A percentile compares a stretch with the other conserved stretches of the same genome.
phyloP scores from a whole-genome alignment of 495 filamentous ascomycete species.

The Saxophila tyrrhenica region DNA sequence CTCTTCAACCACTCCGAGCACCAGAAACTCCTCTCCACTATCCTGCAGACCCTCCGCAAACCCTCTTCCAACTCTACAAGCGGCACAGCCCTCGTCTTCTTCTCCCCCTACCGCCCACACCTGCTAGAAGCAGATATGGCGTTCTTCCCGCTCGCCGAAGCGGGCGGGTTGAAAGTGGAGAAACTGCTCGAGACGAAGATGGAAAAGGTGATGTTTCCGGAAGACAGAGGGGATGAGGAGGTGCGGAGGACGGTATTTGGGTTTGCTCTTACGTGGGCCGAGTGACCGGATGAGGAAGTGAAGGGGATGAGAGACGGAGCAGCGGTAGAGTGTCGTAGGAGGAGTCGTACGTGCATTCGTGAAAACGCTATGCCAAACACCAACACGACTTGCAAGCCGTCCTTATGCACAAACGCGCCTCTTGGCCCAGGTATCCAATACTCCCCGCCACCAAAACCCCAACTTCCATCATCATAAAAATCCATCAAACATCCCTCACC shows the following conservation, averaged over 20 bases:
- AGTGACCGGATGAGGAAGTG: not conserved
- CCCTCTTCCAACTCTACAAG: too few species aligned
- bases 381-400: not conserved
- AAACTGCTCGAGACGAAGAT: constrained; percentile 71
- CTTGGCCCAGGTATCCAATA: not conserved
- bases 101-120: constrained; percentile 90
- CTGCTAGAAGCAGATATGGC: constrained; percentile 67
- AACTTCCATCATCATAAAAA: not conserved
- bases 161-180: constrained; percentile 57
- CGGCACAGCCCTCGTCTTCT: constrained; percentile 88
- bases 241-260: constrained; percentile 72
- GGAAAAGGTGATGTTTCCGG: constrained; percentile 77
- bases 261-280: constrained; percentile 44
- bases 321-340: not conserved
- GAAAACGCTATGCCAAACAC: not conserved
- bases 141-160: constrained; percentile 68
- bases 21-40: constrained; percentile 55
- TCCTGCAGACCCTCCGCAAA: constrained; percentile 47
- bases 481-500: constrained; percentile 52
- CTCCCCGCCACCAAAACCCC: not conserved
- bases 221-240: constrained; percentile 54
- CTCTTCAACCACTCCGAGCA: constrained; percentile 86
- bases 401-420: not conserved
- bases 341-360: not conserved
- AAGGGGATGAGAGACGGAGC: not conserved